Base-by-base conservation (phyloP, 306 rosid genomes). In the Cicer yamashitae region DNA sequence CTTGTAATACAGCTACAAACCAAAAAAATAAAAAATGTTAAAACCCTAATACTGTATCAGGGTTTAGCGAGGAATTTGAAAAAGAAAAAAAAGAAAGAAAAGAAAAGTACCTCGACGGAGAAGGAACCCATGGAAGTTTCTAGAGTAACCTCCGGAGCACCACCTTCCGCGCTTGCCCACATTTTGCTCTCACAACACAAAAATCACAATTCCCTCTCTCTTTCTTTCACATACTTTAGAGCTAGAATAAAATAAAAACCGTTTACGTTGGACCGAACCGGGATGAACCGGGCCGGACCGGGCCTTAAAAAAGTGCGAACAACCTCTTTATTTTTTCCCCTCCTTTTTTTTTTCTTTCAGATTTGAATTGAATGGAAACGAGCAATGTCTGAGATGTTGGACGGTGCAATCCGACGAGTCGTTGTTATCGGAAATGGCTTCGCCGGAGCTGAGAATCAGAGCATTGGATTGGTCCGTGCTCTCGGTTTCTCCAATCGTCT, bases 41-140 rank as follows among this genome's bases (percentile, higher is more conserved):
- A 60, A 60, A 60, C 67, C 67, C 67, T 60, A 60, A 60, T 13
- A 17, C 34, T 54, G 13, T 54, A 54, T 17, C 34, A 18, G 34
- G 61, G 37, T 13, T 60, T 60, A 60, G 1, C 1, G 5, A 51
- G 13, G 3, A 1, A 15, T 9, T 25, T 34, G 53, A 50, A 25
- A 43, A 17, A 20, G n/a, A n/a, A 40, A 10, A 13, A 6, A 11
- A 44, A 60, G 30, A 3, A 30, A 30, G 37, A 56, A 25, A 44
- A 56, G 2, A 40, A 25, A 67, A 73, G 70, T 73, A 94, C 98
- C 96, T 94, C 97, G 8, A 96, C 82, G 1, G 93, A 89, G 85
- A 94, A 86, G 65, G 96, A 81, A 11, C 99, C 99, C 97, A 90
- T 92, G 61, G 99, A 92, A 74, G 99, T 92, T 76, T 94, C 99